phyloP scores from a whole-genome alignment of 1,139 yeast genomes.

The Kazachstania sp. region DNA sequence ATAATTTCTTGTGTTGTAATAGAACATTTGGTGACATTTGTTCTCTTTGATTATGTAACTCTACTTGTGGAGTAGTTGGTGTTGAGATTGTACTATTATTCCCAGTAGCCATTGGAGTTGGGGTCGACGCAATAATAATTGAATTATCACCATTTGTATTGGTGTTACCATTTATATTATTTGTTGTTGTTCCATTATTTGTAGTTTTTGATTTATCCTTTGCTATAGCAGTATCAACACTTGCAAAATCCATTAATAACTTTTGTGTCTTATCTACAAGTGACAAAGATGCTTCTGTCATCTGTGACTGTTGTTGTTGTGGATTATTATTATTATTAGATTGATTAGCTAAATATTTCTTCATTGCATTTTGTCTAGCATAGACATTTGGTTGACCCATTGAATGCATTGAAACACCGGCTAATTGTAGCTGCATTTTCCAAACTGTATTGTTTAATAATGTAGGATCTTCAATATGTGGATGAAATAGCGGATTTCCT shows the following conservation, averaged over 20 bases:
- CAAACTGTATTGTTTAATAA: slow-evolving; percentile 52
- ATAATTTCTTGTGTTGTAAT: slow-evolving; percentile 54
- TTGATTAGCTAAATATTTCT: slow-evolving; percentile 34
- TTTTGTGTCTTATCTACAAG: slow-evolving; percentile 31
- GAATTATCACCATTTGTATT: slow-evolving; percentile 3
- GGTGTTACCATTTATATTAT: slow-evolving; percentile 5
- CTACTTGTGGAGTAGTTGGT: slow-evolving; percentile 29
- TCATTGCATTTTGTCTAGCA: slow-evolving; percentile 86
- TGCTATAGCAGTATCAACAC: slow-evolving; percentile 16
- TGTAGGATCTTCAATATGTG: slow-evolving; percentile 38
- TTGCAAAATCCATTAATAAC: slow-evolving; percentile 23
- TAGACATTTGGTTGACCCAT: slow-evolving; percentile 67
- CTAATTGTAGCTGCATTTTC: slow-evolving; percentile 83
- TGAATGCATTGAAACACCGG: slow-evolving; percentile 68
- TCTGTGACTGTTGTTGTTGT: slow-evolving; percentile 31
- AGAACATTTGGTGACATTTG: slow-evolving; percentile 31
- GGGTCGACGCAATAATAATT: slow-evolving; percentile 6
- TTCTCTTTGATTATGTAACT: slow-evolving; percentile 20
- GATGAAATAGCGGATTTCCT: slow-evolving; percentile 35
- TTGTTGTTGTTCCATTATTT: slow-evolving; percentile 5
- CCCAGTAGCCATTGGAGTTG: slow-evolving; percentile 10
- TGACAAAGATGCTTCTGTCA: slow-evolving; percentile 28
- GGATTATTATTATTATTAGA: slow-evolving; percentile 9
- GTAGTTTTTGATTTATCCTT: slow-evolving; percentile 11
- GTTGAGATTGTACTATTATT: slow-evolving; percentile 25